These are phyloP conservation scores for Cicer arietinum DNA, from an alignment of 306 rosid species.

Conservation along the genomic window DNA sequence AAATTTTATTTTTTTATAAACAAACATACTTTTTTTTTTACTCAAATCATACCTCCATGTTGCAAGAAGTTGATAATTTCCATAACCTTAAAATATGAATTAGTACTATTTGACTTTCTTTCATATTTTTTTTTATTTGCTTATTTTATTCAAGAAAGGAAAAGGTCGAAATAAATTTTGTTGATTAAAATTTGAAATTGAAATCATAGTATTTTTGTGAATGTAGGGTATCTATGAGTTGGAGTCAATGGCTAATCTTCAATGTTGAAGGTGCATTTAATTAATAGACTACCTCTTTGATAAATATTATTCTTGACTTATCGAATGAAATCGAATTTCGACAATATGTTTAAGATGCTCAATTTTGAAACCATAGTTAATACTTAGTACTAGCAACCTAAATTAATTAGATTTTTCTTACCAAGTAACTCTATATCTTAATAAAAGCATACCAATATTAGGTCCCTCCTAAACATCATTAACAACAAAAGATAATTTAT, in stretches of 20 bases:
- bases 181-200: neutral
- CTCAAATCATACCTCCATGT: neutral
- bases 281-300: neutral
- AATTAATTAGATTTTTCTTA: neutral
- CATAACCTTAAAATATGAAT: neutral
- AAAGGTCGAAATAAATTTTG: neutral
- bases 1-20: too few relatives aligned
- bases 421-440: neutral
- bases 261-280: too few relatives aligned
- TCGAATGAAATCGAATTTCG: neutral
- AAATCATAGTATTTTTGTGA: neutral
- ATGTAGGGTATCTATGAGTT: neutral
- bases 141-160: neutral
- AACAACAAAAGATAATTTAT: slow-evolving; percentile 32
- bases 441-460: neutral
- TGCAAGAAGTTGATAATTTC: neutral
- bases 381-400: neutral
- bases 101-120: slow-evolving; percentile 3
- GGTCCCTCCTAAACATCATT: neutral
- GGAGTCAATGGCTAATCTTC: too few relatives aligned
- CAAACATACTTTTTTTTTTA: too few relatives aligned
- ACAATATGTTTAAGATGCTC: neutral
- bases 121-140: neutral
- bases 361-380: neutral
- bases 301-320: neutral